Percentiles rank a stretch among this genome's conserved stretches.
Conservation (phyloP, 345 rosid species). For the rapeseed (Brassica napus) region DNA sequence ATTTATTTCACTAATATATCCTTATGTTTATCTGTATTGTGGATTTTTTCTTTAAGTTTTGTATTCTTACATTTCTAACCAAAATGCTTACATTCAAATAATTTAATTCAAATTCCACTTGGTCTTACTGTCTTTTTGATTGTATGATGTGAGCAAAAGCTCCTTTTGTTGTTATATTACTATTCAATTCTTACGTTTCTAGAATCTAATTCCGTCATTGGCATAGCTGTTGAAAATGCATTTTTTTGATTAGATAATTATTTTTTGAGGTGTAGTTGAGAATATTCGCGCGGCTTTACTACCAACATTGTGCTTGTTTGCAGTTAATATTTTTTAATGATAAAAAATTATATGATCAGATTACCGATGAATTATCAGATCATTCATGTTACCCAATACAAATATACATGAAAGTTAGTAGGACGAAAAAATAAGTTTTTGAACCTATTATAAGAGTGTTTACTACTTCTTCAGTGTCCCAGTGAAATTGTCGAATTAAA, state of each 20-base stretch:
- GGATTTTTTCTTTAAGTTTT: not conserved
- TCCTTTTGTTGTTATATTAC: conserved; percentile 22
- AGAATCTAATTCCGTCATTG: conserved; percentile 35
- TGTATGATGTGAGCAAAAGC: conserved; percentile 7
- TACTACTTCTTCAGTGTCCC: not conserved
- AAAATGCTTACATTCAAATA: not conserved
- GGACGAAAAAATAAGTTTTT: not conserved
- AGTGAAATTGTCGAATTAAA: not conserved
- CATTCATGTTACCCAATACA: not conserved
- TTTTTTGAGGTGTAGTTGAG: conserved; percentile 7
- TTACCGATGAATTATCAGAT: not conserved
- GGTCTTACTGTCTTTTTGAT: conserved; percentile 11
- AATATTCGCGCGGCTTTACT: conserved; percentile 19
- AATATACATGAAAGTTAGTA: not conserved
- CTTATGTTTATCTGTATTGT: not conserved
- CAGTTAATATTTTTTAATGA: not conserved
- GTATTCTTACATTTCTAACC: conserved; percentile 6
- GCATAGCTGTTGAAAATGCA: conserved; percentile 32
- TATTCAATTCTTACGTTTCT: conserved; percentile 20
- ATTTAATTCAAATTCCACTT: conserved; percentile 21
- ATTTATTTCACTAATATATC: not conserved
- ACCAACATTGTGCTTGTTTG: conserved; percentile 12
- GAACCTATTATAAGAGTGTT: not conserved
- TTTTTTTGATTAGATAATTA: conserved; percentile 17
- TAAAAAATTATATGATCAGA: not conserved